These are phyloP conservation scores for Wickerhamomyces hampshirensis DNA, from an alignment of 805 yeast species.

Conservation along the genomic window DNA sequence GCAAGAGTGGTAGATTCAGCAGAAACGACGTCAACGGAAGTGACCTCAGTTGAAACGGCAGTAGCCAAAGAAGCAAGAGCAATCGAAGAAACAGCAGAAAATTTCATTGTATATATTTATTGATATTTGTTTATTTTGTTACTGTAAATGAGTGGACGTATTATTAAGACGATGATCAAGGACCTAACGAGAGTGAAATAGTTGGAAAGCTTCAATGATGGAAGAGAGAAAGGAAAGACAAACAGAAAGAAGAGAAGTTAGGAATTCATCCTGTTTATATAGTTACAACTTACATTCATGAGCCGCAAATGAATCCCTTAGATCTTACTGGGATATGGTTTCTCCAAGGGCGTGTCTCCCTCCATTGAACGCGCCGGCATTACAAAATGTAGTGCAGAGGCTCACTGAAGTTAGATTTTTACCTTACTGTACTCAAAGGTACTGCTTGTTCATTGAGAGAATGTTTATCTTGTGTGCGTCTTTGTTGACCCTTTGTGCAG, in stretches of 20 bases:
- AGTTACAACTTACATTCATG: too few species aligned
- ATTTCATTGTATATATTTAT: slow-evolving; percentile 27
- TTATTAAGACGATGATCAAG: slow-evolving; percentile 6
- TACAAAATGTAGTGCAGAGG: too few species aligned
- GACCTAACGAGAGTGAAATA: not conserved
- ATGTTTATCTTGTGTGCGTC: too few species aligned
- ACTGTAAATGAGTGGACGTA: slow-evolving; percentile 21
- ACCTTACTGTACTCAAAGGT: too few species aligned
- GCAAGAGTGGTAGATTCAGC: slow-evolving; percentile 15
- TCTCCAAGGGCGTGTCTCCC: too few species aligned
- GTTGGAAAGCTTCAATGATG: slow-evolving; percentile 4
- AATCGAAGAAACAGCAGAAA: slow-evolving; percentile 20
- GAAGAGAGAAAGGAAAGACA: not conserved
- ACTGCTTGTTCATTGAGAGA: too few species aligned
- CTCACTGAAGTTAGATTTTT: too few species aligned
- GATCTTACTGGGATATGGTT: too few species aligned
- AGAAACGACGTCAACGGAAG: slow-evolving; percentile 17
- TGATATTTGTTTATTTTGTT: slow-evolving; percentile 3
- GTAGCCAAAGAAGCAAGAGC: slow-evolving; percentile 21
- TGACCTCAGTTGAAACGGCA: slow-evolving; percentile 20
- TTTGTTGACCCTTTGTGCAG: too few species aligned
- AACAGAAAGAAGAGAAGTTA: not conserved
- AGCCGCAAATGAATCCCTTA: too few species aligned
- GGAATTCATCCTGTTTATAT: slow-evolving; percentile 1
- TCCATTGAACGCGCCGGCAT: too few species aligned